A percentile compares a stretch with the other conserved stretches of the same genome.
Evolutionary conservation across 306 rosid species (phyloP).

Genomic region (Cucurbita maxima): DNA sequence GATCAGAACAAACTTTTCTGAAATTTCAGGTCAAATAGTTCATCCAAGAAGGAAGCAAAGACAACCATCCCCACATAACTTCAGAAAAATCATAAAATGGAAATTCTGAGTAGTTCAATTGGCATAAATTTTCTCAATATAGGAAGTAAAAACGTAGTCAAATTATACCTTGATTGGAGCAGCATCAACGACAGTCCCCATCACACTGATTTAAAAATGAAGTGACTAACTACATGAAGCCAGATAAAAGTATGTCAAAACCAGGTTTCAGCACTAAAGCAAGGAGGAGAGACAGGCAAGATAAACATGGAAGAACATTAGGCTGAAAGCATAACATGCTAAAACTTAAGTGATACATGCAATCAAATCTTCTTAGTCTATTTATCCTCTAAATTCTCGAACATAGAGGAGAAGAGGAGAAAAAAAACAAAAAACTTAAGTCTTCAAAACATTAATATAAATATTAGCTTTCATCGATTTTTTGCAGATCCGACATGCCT

Average conservation of each 20-base stretch:
- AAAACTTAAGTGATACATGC: background rate
- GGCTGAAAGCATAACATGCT: background rate
- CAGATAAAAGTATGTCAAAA: background rate
- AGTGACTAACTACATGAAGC: slow-evolving; percentile 21
- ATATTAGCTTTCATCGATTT: background rate
- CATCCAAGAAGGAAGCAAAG: background rate
- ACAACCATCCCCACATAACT: background rate
- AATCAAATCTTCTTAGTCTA: background rate
- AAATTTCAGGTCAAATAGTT: background rate
- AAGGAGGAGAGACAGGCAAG: background rate
- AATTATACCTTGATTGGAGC: slow-evolving; percentile 43
- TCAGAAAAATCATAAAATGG: background rate
- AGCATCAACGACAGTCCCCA: slow-evolving; percentile 66
- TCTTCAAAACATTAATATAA: background rate
- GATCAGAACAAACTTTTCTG: background rate
- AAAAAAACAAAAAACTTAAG: background rate
- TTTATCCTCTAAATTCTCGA: background rate
- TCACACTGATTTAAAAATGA: slow-evolving; percentile 23
- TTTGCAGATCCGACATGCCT: background rate
- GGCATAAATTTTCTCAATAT: background rate
- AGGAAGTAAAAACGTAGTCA: slow-evolving; percentile 1
- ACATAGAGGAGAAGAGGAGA: background rate
- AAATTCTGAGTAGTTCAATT: background rate
- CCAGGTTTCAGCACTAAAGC: background rate
- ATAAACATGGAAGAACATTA: background rate